A percentile compares a stretch with the other conserved stretches of the same genome.
Conservation (phyloP, 2,329 filamentous ascomycete species). For the Xenosphaeropsis pyriputrescens region DNA sequence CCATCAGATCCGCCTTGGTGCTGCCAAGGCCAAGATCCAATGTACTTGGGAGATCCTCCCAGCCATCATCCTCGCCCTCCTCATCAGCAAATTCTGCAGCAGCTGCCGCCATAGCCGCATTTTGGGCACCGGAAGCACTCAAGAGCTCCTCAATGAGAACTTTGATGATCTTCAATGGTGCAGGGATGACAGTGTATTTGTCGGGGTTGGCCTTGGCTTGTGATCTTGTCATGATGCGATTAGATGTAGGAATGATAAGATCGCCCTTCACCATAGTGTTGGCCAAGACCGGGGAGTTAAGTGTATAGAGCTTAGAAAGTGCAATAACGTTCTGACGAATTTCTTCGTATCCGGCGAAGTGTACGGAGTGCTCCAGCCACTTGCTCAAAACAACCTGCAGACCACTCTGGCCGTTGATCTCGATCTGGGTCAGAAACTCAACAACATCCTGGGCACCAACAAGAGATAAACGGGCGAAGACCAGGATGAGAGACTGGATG, state of each 20-base stretch:
- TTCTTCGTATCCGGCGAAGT: constrained; percentile 96
- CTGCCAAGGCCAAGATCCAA: constrained; percentile 61
- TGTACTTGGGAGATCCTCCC: constrained; percentile 73
- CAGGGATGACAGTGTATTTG: constrained; percentile 74
- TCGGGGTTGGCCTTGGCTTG: constrained; percentile 82
- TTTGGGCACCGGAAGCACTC: constrained; percentile 56
- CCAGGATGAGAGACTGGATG: constrained; percentile 89
- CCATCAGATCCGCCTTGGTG: constrained; percentile 68
- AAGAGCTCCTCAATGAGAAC: constrained; percentile 85
- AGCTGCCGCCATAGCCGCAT: constrained; percentile 41
- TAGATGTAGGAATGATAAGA: constrained; percentile 64
- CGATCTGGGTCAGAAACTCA: constrained; percentile 74
- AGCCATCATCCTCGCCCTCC: constrained; percentile 65
- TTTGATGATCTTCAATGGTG: constrained; percentile 90
- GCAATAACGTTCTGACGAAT: constrained; percentile 95
- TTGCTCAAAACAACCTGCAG: constrained; percentile 80
- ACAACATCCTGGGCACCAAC: constrained; percentile 80
- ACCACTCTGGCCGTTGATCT: constrained; percentile 69
- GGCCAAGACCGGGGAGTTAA: constrained; percentile 67
- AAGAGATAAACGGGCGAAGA: constrained; percentile 83
- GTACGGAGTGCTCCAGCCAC: constrained; percentile 94
- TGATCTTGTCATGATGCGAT: constrained; percentile 86
- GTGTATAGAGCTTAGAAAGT: constrained; percentile 75
- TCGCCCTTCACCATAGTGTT: constrained; percentile 85
- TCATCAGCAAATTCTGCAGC: constrained; percentile 42